phyloP scores from a whole-genome alignment of 495 filamentous ascomycete genomes.

The Neurospora sp. region DNA sequence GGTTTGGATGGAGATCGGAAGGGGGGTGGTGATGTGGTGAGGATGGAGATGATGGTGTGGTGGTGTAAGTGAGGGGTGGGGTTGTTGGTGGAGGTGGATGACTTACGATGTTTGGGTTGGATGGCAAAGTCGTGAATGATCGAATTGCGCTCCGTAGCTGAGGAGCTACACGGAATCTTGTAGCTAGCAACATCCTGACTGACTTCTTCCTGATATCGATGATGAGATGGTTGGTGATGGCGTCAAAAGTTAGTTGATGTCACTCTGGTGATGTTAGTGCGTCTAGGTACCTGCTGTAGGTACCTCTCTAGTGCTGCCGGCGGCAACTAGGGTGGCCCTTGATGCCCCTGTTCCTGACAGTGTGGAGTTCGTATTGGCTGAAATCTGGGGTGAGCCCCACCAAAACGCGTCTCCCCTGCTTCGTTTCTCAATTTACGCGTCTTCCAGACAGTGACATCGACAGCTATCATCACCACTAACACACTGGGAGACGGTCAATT shows the following conservation, averaged over 20 bases:
- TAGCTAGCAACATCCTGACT: slow-evolving; percentile 11
- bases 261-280: background rate
- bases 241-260: background rate
- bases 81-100: slow-evolving; percentile 1
- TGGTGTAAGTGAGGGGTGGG: background rate
- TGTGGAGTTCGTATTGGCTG: background rate
- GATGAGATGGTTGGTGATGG: background rate
- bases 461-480: background rate
- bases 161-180: slow-evolving; percentile 2
- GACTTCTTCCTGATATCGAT: background rate
- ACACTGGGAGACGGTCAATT: background rate
- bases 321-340: slow-evolving; percentile 2
- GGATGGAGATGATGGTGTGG: background rate
- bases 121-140: slow-evolving; percentile 26
- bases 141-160: slow-evolving; percentile 4
- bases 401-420: slow-evolving; percentile 17
- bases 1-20: slow-evolving; percentile 1
- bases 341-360: slow-evolving; percentile 3
- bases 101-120: slow-evolving; percentile 39
- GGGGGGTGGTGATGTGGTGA: background rate
- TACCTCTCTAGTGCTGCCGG: slow-evolving; percentile 1
- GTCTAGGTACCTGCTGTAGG: background rate
- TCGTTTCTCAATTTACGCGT: slow-evolving; percentile 23
- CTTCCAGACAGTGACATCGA: background rate
- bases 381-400: slow-evolving; percentile 12